Evolutionary conservation across 2,329 filamentous ascomycete species (phyloP).

Genomic region (Trichoderma harzianum): DNA sequence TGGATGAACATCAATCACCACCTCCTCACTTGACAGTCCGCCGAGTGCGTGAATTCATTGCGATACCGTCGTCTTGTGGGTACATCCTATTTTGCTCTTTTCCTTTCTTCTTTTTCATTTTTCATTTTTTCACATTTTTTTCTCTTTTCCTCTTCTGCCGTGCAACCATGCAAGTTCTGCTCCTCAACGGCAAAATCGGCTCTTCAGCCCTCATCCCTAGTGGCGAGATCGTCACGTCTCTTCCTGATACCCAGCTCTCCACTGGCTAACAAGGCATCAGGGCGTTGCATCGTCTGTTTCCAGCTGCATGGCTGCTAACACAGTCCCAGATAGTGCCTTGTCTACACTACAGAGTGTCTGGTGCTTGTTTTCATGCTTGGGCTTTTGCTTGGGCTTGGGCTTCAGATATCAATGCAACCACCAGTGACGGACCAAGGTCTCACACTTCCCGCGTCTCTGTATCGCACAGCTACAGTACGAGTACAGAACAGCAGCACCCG

Average conservation of each 20-base stretch:
- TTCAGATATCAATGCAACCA: not conserved
- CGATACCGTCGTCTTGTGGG: not conserved
- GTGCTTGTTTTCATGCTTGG: not conserved
- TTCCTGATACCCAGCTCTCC: not conserved
- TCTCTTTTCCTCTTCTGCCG: not conserved
- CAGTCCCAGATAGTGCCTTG: not conserved
- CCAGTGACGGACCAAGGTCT: not conserved
- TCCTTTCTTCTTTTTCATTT: not conserved
- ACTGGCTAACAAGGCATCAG: not conserved
- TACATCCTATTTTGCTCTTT: not conserved
- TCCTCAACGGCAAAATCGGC: slow-evolving; percentile 18
- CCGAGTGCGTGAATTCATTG: not conserved
- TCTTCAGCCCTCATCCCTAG: not conserved
- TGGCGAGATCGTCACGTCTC: slow-evolving; percentile 8
- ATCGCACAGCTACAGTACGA: no score
- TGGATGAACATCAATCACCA: not conserved
- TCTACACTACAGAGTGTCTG: not conserved
- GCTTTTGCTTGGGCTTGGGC: not conserved
- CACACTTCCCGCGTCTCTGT: no score
- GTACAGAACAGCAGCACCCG: not conserved
- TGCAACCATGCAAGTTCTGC: not conserved
- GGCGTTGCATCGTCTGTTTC: not conserved
- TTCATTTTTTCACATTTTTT: not conserved
- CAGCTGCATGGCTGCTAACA: not conserved
- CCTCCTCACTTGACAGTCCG: not conserved